Percentiles rank a stretch among this genome's conserved stretches.
Conservation (phyloP, 257 asterid genomes). For the Solanum neorickii region DNA sequence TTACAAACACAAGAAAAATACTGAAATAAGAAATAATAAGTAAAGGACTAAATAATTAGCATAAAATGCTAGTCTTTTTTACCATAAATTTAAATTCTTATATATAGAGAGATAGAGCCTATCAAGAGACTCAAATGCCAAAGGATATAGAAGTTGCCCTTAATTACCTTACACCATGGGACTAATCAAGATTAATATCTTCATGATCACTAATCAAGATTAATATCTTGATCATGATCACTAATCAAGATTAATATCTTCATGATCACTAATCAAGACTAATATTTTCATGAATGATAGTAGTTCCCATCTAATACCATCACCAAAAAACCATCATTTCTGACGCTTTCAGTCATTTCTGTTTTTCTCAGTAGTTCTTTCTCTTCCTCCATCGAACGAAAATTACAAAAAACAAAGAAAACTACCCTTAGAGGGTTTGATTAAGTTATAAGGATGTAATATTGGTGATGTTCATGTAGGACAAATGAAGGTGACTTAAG, state of each 20-base stretch:
- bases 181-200: neutral
- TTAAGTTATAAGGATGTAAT: constrained; percentile 4
- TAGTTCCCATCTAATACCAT: neutral
- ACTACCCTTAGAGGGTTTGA: constrained; percentile 23
- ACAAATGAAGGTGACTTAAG: constrained; percentile 28
- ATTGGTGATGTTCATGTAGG: constrained; percentile 4
- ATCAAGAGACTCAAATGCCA: constrained; percentile 40
- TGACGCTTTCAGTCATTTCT: neutral
- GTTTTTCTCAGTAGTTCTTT: neutral
- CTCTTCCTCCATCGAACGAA: neutral
- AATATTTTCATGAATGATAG: neutral
- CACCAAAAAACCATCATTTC: neutral
- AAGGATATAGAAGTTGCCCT: constrained; percentile 84
- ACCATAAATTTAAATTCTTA: neutral
- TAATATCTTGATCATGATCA: neutral
- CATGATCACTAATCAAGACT: neutral
- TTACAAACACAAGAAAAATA: neutral
- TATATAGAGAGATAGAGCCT: neutral
- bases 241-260: neutral
- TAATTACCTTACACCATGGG: neutral
- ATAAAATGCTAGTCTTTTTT: neutral
- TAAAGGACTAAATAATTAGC: neutral
- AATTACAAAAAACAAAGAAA: neutral
- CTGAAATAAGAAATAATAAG: neutral
- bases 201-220: neutral